Evolutionary conservation across 768 basidiomycete genomes (phyloP), one percentile per base, ranked within the genome.

Genomic region (Termitomyces sp.): DNA sequence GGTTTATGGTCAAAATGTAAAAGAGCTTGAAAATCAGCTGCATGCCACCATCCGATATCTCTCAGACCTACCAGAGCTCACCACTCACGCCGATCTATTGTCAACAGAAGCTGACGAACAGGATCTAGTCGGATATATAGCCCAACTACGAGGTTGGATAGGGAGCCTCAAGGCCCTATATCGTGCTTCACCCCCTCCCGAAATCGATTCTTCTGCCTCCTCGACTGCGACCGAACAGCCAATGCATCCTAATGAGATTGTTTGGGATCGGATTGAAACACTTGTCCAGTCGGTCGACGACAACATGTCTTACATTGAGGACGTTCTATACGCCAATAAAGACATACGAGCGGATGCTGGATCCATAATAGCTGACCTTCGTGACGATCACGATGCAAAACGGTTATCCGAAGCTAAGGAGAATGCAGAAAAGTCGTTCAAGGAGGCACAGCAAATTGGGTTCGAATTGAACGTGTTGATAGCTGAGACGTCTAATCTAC

Each of bases 61-160:
- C 8, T 59, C 66, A 10, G 60, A 68, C 8, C 61, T 75, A 9
- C 75, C 76, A 4, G 67, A 73, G 14, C 48, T 72, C 49, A 53
- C 66, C 12, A 25, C 59, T 8, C 60, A 48, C 4, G 50, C 57
- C 10, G 62, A 38, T 52, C 37, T 31, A 40, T 56, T 34, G 29
- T 63, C 43, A 51, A 57, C 49, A 46, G 54, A 62, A 42, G 31
- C 69, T 25, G 65, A 72, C 38, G 69, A 67, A n/a, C 64, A 68
- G 34, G 62, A 63, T 11, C 52, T 77, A 32, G 54, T 64, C 50
- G 43, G 53, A 48, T 77, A 77, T 57, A 70, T 66, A 6, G 63
- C 56, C 15, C 71, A 75, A 59, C 53, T 78, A 9, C 66, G 66
- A 48, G 66, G 67, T 32, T 78, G 77, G 77, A 69, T 76, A 48